Evolutionary conservation across 805 yeast genomes (phyloP).

Genomic region (Saturnispora dispora): DNA sequence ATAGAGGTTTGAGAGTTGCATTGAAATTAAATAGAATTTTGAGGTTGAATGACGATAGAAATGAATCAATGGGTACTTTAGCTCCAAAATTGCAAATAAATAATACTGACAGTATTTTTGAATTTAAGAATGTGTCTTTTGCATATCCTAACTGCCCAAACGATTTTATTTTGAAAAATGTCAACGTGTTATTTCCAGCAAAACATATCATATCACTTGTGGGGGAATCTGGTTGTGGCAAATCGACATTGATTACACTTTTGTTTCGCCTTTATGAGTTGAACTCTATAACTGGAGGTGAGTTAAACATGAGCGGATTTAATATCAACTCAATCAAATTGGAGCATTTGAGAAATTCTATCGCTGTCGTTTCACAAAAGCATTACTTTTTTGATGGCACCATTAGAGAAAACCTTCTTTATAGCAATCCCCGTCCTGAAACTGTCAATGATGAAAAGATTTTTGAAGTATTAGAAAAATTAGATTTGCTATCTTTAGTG

Average conservation of each 20-base stretch:
- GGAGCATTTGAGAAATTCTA: conserved; percentile 38
- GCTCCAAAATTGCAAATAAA: conserved; percentile 19
- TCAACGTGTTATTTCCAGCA: conserved; percentile 34
- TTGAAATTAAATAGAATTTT: conserved; percentile 35
- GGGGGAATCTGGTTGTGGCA: conserved; percentile 90
- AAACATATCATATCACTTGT: conserved; percentile 56
- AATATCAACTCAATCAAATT: conserved; percentile 41
- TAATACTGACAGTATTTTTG: conserved; percentile 21
- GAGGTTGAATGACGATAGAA: conserved; percentile 25
- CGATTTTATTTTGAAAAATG: conserved; percentile 29
- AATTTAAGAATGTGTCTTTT: conserved; percentile 41
- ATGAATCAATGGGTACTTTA: conserved; percentile 31
- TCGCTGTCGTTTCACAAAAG: conserved; percentile 70
- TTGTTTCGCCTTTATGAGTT: conserved; percentile 43
- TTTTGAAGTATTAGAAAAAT: conserved; percentile 32
- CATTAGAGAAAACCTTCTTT: conserved; percentile 58
- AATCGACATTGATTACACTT: conserved; percentile 62
- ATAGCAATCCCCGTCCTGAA: conserved; percentile 36
- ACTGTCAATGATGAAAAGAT: conserved; percentile 25
- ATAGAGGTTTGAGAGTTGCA: conserved; percentile 72
- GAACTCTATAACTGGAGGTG: neutral
- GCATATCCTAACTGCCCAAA: conserved; percentile 32
- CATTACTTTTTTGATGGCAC: conserved; percentile 68
- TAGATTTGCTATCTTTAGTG: conserved; percentile 49
- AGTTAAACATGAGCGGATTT: conserved; percentile 28